Evolutionary conservation across 352 stramenopile genomes (phyloP), one percentile per base, ranked within the genome.

Genomic region (Globisporangium okanoganense): DNA sequence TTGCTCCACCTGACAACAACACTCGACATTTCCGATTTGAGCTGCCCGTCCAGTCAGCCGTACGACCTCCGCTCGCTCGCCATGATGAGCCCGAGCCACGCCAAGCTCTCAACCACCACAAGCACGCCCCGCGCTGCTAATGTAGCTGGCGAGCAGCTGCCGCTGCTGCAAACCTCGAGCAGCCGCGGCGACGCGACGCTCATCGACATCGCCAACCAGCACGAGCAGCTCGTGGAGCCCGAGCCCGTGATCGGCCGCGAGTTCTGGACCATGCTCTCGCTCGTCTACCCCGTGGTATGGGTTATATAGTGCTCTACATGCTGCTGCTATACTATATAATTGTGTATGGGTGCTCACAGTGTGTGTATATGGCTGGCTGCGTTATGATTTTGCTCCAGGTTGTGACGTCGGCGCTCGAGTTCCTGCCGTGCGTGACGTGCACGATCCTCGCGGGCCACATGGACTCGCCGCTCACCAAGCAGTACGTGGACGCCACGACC

Each of bases 381-480:
- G 7, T 14, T 29, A n/a, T 22, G 14, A 10, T n/a, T 4, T 20
- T 16, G 7, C 20, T 43, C 3, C 7, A 66, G 61, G 53, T 66
- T 43, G 64, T 75, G 58, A 84, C 69, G 16, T 74, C 70, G 12
- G 64, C 70, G 25, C 62, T 87, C 22, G 79, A 88, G 61, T 86
- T 82, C 57, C 53, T 87, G 3, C 79, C 79, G 8, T 66, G 70
- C 18, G 66, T 83, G 41, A 80, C 72, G 44, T 79, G 74, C 56
- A 81, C 87, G 41, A 68, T 84, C 36, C 66, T 90, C 24, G 76
- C 79, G 4, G 78, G 81, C 22, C 78, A 85, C 67, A 86, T 90
- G 54, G 49, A 85, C 59, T 83, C 76, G n/a, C 69, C 75, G 0
- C 47, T 74, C 24, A 76, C 71, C 1, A 82, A 88, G 50, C 67